Percentiles rank a stretch among this genome's conserved stretches.
Evolutionary conservation across 805 yeast species (phyloP).

Genomic region (Barnettozyma botsteinii): DNA sequence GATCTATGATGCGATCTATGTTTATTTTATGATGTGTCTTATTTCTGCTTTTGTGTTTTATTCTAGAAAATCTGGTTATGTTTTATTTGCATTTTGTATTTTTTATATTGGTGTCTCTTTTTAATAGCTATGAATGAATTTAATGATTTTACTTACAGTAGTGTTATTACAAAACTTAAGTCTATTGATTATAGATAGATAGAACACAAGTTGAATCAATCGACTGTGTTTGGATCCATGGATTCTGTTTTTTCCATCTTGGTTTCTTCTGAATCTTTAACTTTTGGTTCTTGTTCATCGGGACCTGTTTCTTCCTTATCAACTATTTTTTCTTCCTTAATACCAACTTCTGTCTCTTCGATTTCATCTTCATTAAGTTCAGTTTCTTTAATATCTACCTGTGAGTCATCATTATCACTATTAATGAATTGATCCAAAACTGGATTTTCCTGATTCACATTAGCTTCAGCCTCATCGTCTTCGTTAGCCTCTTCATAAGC

Average conservation of each 20-base stretch:
- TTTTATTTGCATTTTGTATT: too few species aligned
- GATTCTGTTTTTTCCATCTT: background rate
- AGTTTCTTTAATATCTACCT: background rate
- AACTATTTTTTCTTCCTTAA: background rate
- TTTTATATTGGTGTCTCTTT: too few species aligned
- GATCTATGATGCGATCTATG: too few species aligned
- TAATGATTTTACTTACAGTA: too few species aligned
- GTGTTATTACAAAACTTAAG: too few species aligned
- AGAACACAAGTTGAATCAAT: background rate
- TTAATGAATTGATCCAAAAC: too few species aligned
- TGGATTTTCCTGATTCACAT: background rate
- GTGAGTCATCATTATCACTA: background rate
- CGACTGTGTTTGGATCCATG: background rate
- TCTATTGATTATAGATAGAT: background rate
- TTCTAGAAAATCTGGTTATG: too few species aligned
- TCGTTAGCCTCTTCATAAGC: constrained; percentile 4
- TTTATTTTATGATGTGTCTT: background rate
- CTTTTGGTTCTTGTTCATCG: background rate
- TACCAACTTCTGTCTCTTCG: background rate
- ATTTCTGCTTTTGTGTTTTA: background rate
- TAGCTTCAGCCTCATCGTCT: constrained; percentile 3
- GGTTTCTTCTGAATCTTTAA: too few species aligned
- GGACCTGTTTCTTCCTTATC: background rate
- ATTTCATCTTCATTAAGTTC: background rate
- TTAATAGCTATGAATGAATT: too few species aligned